phyloP scores from a whole-genome alignment of 768 basidiomycete genomes.

The Lyophyllum decastes region DNA sequence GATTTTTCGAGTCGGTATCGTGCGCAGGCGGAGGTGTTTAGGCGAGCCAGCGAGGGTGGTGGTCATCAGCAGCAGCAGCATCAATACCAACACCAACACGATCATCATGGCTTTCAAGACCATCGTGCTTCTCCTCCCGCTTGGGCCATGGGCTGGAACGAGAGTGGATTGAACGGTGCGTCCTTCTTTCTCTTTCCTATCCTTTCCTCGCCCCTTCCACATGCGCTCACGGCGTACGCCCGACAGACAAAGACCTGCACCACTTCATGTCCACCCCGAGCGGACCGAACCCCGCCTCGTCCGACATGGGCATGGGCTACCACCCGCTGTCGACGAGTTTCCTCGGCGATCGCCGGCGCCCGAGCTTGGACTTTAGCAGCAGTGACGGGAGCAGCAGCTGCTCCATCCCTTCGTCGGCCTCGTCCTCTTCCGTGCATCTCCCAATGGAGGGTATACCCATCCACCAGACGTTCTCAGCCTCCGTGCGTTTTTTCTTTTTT shows the following conservation, averaged over 20 bases:
- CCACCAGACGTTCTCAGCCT: constrained; percentile 9
- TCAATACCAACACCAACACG: too few relatives aligned
- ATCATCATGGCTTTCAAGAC: neutral
- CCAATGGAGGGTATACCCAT: constrained; percentile 30
- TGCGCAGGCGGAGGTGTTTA: constrained; percentile 44
- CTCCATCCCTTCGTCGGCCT: constrained; percentile 53
- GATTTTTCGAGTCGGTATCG: constrained; percentile 52
- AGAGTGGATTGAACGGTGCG: neutral
- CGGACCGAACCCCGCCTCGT: constrained; percentile 9
- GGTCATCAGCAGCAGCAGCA: neutral
- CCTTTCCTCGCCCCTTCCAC: neutral
- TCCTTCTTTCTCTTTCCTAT: too few relatives aligned
- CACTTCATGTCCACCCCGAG: constrained; percentile 17
- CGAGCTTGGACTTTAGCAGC: constrained; percentile 32
- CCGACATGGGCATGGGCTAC: neutral
- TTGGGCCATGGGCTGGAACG: constrained; percentile 1
- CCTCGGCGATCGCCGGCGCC: constrained; percentile 21
- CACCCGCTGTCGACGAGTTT: neutral
- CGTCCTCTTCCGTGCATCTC: constrained; percentile 54
- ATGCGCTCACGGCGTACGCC: neutral
- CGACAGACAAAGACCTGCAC: neutral
- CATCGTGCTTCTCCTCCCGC: neutral
- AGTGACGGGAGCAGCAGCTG: constrained; percentile 41
- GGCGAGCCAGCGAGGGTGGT: constrained; percentile 20
- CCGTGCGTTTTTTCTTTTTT: neutral